phyloP scores from a whole-genome alignment of 148 eudicot species.

The Hydrangea macrophylla region DNA sequence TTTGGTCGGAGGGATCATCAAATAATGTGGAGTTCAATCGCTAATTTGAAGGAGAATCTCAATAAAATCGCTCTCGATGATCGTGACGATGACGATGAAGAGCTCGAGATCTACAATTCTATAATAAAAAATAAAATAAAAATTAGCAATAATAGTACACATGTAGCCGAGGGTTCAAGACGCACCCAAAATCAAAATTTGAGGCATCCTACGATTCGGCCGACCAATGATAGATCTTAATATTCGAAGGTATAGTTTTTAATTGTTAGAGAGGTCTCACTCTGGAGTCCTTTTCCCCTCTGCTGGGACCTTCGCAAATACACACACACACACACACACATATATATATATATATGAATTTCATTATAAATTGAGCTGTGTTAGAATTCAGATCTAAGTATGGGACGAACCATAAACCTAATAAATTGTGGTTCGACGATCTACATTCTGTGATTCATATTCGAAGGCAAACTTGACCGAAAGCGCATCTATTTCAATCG shows the following conservation, averaged over 20 bases:
- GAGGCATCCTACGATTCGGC: conserved; percentile 42
- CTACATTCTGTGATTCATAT: conserved; percentile 39
- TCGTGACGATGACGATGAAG: no score
- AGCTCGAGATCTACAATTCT: no score
- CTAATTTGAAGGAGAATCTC: no score
- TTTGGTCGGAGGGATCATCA: neutral
- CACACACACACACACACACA: neutral
- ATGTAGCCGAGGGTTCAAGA: conserved; percentile 49
- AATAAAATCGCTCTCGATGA: no score
- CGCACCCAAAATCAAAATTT: conserved; percentile 31
- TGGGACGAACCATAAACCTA: conserved; percentile 24
- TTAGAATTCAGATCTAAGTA: conserved; percentile 43
- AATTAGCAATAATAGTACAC: neutral
- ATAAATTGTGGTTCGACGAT: conserved; percentile 37
- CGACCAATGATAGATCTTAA: conserved; percentile 10
- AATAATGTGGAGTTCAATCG: no score
- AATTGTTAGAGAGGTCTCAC: conserved; percentile 69
- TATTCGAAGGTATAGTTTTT: conserved; percentile 46
- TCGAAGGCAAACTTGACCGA: conserved; percentile 83
- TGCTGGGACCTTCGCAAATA: conserved; percentile 81
- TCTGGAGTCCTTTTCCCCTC: conserved; percentile 38
- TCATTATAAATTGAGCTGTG: neutral
- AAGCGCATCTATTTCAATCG: conserved; percentile 42
- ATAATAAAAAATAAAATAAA: neutral
- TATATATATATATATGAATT: neutral